Base-by-base conservation (phyloP, 2,329 filamentous ascomycete genomes). In the Xylaria digitata region DNA sequence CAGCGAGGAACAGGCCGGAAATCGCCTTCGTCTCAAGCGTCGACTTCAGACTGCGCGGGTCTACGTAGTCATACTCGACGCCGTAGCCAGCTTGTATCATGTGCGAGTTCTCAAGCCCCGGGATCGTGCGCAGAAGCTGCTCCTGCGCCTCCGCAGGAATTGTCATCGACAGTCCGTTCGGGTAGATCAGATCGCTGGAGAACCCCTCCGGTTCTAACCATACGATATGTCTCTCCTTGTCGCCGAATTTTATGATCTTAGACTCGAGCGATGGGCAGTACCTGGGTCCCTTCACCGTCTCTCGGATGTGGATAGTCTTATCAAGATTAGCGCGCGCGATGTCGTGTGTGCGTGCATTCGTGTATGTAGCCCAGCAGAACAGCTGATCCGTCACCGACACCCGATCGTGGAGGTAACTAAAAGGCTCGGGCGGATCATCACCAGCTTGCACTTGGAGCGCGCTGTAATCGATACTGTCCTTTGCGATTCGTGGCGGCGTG, bases 131-230 rank as follows among this genome's bases (percentile, higher is more conserved):
- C n/a, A 99, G 84, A 76, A 96, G 89, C 58, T 90, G 87, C 73
- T 92, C 90, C 78, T 99, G 96, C 0, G 92, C 93, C 63, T 95
- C 93, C 0, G 89, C 90, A 0, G 96, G 96, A 2, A 99, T 90
- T 0, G 96, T 99, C 93, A 98, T 98, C 32, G 94, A 97, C 45
- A 99, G 90, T 0, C 96, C 96, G 75, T 99, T 99, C 0, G 96
- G 96, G 76, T 99, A 99, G 63, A 99, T 90, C 50, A 97, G 85
- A 71, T 96, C 89, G 76, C 88, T 96, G 70, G 94, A 87, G 75
- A 97, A 96, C 2, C 96, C 96, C 83, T 99, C 96, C 0, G 95
- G 96, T 78, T 99, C 96, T 15, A 99, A 88, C 96, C 96, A 99
- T 61, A 99, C 91, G 71, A 97, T 92, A 75, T 99, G 96, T 6